Conservation (phyloP, 352 stramenopile species). For the Phytophthora vignae region DNA sequence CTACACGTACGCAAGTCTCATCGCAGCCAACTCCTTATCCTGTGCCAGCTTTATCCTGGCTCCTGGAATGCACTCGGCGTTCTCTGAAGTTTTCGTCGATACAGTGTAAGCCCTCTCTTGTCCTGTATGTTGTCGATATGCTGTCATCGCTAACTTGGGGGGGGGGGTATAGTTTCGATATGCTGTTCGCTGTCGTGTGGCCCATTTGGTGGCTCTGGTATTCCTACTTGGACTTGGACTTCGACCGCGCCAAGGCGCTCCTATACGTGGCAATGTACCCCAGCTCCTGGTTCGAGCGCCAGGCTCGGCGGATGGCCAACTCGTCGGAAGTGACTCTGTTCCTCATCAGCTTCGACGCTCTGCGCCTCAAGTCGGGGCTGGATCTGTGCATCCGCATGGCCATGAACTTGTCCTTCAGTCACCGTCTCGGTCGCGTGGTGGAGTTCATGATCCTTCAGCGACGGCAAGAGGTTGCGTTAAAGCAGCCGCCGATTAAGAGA, state of each 20-base stretch:
- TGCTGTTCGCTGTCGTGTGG: slow-evolving; percentile 26
- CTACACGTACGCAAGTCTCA: slow-evolving; percentile 18
- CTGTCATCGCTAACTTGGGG: too few relatives aligned
- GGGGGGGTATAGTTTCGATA: slow-evolving; percentile 17
- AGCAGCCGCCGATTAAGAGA: neutral
- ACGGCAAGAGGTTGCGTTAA: neutral
- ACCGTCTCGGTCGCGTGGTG: slow-evolving; percentile 23
- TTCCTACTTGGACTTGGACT: slow-evolving; percentile 20
- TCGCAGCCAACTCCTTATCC: slow-evolving; percentile 19
- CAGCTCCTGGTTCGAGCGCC: slow-evolving; percentile 12
- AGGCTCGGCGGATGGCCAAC: slow-evolving; percentile 21
- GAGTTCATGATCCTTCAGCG: slow-evolving; percentile 11
- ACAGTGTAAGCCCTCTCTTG: slow-evolving; percentile 16
- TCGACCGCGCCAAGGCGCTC: slow-evolving; percentile 19
- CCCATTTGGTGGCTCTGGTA: slow-evolving; percentile 29
- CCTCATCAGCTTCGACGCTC: slow-evolving; percentile 30
- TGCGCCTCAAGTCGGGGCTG: slow-evolving; percentile 19
- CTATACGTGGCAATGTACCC: slow-evolving; percentile 19
- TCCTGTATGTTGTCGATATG: too few relatives aligned
- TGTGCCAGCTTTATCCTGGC: slow-evolving; percentile 22
- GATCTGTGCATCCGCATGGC: slow-evolving; percentile 20
- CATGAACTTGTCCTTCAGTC: slow-evolving; percentile 31
- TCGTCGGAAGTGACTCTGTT: slow-evolving; percentile 24
- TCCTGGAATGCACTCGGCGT: slow-evolving; percentile 15
- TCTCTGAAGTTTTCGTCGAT: slow-evolving; percentile 27